These are phyloP conservation scores for Backusella circina DNA, from an alignment of 192 early-diverging fungal genomes.

Conservation along the genomic window DNA sequence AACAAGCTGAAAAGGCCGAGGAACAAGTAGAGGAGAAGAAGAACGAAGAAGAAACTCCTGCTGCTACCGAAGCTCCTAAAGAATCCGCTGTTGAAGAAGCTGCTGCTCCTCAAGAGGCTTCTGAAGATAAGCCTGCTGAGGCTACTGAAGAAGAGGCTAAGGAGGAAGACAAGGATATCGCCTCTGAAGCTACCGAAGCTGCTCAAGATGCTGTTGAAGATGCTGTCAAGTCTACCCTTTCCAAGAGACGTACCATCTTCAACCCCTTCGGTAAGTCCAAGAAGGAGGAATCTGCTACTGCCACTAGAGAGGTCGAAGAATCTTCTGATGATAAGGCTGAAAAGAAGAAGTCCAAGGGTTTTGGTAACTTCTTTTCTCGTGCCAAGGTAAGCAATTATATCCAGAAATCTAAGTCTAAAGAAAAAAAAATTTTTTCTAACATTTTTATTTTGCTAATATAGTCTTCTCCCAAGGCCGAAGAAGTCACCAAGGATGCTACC, in stretches of 20 bases:
- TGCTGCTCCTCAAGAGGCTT: neutral
- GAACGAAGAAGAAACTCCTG: neutral
- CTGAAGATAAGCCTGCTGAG: neutral
- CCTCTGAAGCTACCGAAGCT: neutral
- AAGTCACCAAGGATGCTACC: neutral
- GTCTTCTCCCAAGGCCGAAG: conserved; percentile 6
- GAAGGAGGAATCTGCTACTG: neutral
- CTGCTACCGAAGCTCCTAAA: neutral
- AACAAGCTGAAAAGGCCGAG: neutral
- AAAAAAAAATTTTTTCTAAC: neutral
- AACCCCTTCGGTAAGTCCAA: conserved; percentile 14
- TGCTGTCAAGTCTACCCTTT: conserved; percentile 9
- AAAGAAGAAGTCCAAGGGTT: neutral
- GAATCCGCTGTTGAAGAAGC: neutral
- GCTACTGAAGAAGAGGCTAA: conserved; percentile 20
- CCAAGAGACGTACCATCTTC: conserved; percentile 10
- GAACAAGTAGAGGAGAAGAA: neutral
- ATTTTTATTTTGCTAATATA: neutral
- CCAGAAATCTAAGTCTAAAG: neutral
- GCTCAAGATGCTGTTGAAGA: conserved; percentile 19
- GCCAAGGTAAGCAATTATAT: neutral
- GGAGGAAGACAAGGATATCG: conserved; percentile 12
- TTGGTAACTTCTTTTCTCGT: neutral
- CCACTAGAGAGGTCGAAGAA: neutral
- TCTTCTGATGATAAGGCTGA: neutral